Base-by-base conservation (phyloP, 768 basidiomycete species). In the Scleroderma bovista region DNA sequence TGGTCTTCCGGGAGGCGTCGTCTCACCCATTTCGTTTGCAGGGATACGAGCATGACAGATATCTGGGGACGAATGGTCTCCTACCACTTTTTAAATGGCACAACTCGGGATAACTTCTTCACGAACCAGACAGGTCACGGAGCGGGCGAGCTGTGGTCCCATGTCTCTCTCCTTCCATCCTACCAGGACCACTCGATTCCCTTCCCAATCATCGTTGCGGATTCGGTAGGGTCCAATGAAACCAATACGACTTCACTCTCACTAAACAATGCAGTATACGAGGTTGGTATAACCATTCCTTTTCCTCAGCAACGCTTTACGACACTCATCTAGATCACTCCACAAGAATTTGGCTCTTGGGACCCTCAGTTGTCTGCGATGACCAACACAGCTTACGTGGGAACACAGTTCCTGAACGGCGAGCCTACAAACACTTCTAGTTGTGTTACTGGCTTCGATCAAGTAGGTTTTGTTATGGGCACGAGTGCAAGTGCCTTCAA, bases 391-490 rank as follows among this genome's bases (percentile, higher is more conserved):
- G 67, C 76, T 0, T 81, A 76, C 55, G 74, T 79, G 6, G 92
- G 92, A 6, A 88, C 87, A 0, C 72, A 74, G 52, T 60, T 91
- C 16, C 62, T 66, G 20, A 76, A 83, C 50, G 87, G 85, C 3
- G 59, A 70, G 50, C 75, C 84, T 0, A 68, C 65, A 11, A 81
- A 78, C 52, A 63, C 70, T 6, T 76, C 79, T 11, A 65, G 77
- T 1, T 94, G 92, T 62, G 81, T 83, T 12, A 78, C 75, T 5
- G 83, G 81, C 7, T 91, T 89, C 57, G 87, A 91, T 60, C 85
- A 86, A 62, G 78, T 76, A 0, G 77, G 75, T 1, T 92, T 88
- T 61, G 62, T 91, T 31, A 84, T 88, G 73, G 89, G 86, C 9
- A 80, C 79, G 2, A 88, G 87, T 33, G 78, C 86, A 16, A 83